Conservation (phyloP, 306 rosid species). For the Cucumis hystrix region DNA sequence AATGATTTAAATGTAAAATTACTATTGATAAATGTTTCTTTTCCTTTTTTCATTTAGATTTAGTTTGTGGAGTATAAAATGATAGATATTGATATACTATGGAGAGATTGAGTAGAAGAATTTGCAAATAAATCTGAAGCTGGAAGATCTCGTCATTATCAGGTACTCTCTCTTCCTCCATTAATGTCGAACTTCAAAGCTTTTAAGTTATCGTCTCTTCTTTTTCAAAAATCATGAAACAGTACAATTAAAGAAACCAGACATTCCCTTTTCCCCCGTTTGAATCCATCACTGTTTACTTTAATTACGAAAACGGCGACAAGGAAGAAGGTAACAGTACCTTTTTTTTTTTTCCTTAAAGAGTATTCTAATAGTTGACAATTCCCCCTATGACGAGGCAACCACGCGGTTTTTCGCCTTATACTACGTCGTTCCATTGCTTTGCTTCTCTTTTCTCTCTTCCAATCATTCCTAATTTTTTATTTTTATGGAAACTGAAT, state of each 20-base stretch:
- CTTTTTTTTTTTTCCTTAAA: too few species aligned
- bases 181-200: not conserved
- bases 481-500: not conserved
- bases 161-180: not conserved
- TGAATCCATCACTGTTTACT: not conserved
- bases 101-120: too few species aligned
- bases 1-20: too few species aligned
- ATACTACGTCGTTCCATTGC: slow-evolving; percentile 4
- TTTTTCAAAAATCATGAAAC: not conserved
- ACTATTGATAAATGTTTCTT: too few species aligned
- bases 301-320: not conserved
- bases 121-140: too few species aligned
- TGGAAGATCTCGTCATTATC: too few species aligned
- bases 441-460: not conserved
- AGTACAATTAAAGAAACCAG: not conserved
- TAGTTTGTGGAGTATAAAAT: too few species aligned
- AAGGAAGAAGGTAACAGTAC: not conserved
- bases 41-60: too few species aligned
- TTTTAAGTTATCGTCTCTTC: not conserved
- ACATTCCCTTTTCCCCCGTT: not conserved
- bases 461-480: not conserved
- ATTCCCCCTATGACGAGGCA: not conserved
- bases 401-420: slow-evolving; percentile 3
- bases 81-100: too few species aligned
- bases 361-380: not conserved